Percentiles rank a stretch among this genome's conserved stretches.
Evolutionary conservation across 306 rosid genomes (phyloP).

Genomic region (Rosa lucieae): DNA sequence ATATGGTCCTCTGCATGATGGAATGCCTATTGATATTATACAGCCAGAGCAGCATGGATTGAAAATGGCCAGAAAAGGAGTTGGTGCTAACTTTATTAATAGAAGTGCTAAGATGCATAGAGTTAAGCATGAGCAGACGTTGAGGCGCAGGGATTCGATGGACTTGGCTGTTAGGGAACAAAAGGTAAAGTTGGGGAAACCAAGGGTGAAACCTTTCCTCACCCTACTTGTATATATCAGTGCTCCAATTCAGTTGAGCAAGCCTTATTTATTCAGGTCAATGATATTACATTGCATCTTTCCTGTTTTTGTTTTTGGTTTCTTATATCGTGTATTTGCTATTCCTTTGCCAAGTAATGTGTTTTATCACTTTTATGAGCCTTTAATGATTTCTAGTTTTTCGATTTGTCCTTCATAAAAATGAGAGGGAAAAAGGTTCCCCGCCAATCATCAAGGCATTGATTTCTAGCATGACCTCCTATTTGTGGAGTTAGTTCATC

Average conservation of each 20-base stretch:
- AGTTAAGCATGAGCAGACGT: conserved; percentile 39
- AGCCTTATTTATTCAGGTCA: conserved; percentile 24
- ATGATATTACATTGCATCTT: conserved; percentile 25
- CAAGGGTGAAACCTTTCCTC: conserved; percentile 39
- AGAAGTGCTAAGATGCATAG: conserved; percentile 38
- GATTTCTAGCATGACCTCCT: neutral
- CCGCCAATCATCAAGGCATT: neutral
- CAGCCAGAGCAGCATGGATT: conserved; percentile 33
- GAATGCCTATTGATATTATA: conserved; percentile 32
- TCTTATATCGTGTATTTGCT: neutral
- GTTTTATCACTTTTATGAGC: neutral
- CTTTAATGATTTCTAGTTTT: conserved; percentile 3
- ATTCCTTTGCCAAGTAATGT: conserved; percentile 18
- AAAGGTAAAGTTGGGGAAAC: conserved; percentile 65
- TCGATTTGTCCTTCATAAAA: neutral
- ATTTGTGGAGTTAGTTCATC: conserved; percentile 2
- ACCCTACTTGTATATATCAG: conserved; percentile 40
- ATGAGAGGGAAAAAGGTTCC: conserved; percentile 1
- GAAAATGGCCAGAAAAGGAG: conserved; percentile 30
- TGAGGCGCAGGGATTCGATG: conserved; percentile 53
- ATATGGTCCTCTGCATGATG: conserved; percentile 33
- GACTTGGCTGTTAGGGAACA: conserved; percentile 51
- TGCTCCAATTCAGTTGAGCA: conserved; percentile 35
- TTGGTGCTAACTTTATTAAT: conserved; percentile 28
- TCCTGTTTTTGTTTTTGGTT: neutral